Evolutionary conservation across 345 rosid species (phyloP).

Genomic region (Camelina sativa): DNA sequence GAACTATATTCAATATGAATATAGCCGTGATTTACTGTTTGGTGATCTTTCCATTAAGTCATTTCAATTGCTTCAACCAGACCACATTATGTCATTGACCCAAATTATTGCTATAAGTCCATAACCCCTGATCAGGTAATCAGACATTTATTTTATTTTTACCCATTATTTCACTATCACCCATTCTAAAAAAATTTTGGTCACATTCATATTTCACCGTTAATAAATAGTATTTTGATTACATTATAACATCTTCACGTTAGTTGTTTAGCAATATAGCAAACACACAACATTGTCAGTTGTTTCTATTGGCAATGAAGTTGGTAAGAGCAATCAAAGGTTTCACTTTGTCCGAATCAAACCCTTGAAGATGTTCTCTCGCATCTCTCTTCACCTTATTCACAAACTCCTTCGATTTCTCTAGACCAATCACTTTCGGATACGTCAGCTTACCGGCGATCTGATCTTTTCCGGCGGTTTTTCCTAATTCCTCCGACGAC

Average conservation of each 20-base stretch:
- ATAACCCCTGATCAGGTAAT: too few relatives aligned
- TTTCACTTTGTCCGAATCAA: slow-evolving; percentile 68
- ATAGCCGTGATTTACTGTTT: too few relatives aligned
- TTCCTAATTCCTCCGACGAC: slow-evolving; percentile 81
- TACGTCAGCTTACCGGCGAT: slow-evolving; percentile 75
- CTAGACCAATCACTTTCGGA: slow-evolving; percentile 76
- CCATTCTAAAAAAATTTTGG: background rate
- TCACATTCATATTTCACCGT: background rate
- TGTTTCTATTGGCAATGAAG: slow-evolving; percentile 78
- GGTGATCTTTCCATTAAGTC: too few relatives aligned
- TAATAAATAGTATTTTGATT: background rate
- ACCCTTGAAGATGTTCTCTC: slow-evolving; percentile 55
- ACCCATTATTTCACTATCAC: background rate
- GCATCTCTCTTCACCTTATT: slow-evolving; percentile 65
- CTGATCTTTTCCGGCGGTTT: slow-evolving; percentile 87
- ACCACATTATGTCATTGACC: too few relatives aligned
- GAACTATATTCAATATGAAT: background rate
- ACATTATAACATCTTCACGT: background rate
- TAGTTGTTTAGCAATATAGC: background rate
- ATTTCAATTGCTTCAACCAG: too few relatives aligned
- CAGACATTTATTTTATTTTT: background rate
- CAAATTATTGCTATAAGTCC: too few relatives aligned
- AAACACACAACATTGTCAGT: slow-evolving; percentile 37
- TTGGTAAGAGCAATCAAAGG: slow-evolving; percentile 84
- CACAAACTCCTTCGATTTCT: slow-evolving; percentile 64